Conservation (phyloP, 371 early-diverging fungal species). For the Homolaphlyctis polyrhiza region DNA sequence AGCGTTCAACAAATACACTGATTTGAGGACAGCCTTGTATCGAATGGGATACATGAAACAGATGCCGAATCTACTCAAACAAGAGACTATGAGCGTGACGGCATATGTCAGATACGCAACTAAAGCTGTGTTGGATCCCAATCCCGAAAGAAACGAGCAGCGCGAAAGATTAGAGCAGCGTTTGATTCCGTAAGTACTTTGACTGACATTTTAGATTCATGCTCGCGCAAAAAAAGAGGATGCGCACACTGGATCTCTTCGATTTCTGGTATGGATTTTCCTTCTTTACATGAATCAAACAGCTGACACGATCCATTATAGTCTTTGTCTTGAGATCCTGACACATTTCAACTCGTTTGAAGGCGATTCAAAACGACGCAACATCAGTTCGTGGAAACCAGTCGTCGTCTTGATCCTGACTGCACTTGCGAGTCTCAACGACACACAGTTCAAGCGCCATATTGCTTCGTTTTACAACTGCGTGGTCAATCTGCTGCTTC, state of each 20-base stretch:
- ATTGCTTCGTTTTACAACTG: conserved; percentile 37
- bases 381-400: conserved; percentile 51
- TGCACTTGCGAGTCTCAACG: conserved; percentile 40
- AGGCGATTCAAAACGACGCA: conserved; percentile 42
- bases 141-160: conserved; percentile 17
- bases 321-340: conserved; percentile 37
- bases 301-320: conserved; percentile 3
- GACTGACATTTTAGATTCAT: no score
- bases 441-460: conserved; percentile 40
- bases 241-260: no score
- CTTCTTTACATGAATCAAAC: no score
- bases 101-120: conserved; percentile 36
- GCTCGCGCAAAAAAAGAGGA: no score
- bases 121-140: conserved; percentile 36
- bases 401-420: conserved; percentile 50
- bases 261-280: no score
- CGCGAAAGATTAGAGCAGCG: conserved; percentile 32
- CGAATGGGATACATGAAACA: conserved; percentile 83
- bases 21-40: conserved; percentile 75
- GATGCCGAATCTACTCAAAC: conserved; percentile 82
- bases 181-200: conserved; percentile 48
- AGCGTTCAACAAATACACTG: conserved; percentile 73
- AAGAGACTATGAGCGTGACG: conserved; percentile 61
- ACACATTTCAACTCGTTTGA: conserved; percentile 45
- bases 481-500: conserved; percentile 31